Percentiles rank a stretch among this genome's conserved stretches.
phyloP scores from a whole-genome alignment of 2,329 filamentous ascomycete species.

The Botrytis aclada region DNA sequence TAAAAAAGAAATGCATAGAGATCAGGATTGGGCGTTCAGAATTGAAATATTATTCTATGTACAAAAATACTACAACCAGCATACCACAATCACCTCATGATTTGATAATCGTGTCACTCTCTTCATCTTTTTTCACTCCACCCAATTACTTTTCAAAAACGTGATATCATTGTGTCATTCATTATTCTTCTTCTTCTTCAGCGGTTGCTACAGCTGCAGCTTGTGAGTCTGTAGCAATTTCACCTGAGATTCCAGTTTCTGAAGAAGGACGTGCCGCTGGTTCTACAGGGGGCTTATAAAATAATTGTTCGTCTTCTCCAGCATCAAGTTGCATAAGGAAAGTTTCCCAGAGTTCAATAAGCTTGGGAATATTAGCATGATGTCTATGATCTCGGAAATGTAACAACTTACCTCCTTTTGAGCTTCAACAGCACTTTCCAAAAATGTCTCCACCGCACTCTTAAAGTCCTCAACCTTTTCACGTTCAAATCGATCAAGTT shows the following conservation, averaged over 20 bases:
- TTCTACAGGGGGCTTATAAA: conserved; percentile 62
- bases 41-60: conserved; percentile 34
- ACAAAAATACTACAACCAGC: conserved; percentile 29
- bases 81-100: conserved; percentile 10
- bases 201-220: conserved; percentile 25
- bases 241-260: conserved; percentile 37
- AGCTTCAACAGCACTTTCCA: conserved; percentile 94
- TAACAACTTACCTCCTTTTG: conserved; percentile 81
- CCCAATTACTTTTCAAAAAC: conserved; percentile 14
- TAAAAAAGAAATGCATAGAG: neutral
- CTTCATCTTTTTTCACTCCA: conserved; percentile 5
- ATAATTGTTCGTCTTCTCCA: conserved; percentile 76
- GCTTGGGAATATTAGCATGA: conserved; percentile 39
- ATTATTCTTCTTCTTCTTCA: conserved; percentile 34
- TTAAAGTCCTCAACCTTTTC: conserved; percentile 99
- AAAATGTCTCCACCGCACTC: conserved; percentile 92
- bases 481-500: conserved; percentile 89
- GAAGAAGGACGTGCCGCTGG: conserved; percentile 50
- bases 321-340: conserved; percentile 95
- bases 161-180: conserved; percentile 15
- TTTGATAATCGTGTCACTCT: conserved; percentile 11
- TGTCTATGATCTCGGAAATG: neutral
- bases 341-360: conserved; percentile 93
- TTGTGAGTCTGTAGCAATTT: conserved; percentile 29
- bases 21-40: conserved; percentile 19